phyloP scores from a whole-genome alignment of 805 yeast species.

The Saccharomycopsis malanga region DNA sequence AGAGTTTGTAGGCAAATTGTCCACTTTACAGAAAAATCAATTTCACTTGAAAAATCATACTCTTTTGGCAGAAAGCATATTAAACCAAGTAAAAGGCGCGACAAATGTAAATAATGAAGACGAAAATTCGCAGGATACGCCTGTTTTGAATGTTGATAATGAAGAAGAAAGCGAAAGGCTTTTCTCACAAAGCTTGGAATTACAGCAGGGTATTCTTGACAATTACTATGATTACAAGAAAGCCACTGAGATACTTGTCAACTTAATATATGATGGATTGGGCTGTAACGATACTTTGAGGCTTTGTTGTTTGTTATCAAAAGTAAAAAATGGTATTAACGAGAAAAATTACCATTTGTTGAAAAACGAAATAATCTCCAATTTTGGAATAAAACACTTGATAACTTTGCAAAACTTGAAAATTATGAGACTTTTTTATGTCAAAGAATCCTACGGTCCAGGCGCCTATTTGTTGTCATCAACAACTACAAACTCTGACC shows the following conservation, averaged over 20 bases:
- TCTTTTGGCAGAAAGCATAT: slow-evolving; percentile 56
- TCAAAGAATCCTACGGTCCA: slow-evolving; percentile 24
- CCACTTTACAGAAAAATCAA: slow-evolving; percentile 60
- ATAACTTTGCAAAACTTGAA: slow-evolving; percentile 42
- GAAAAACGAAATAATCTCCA: slow-evolving; percentile 48
- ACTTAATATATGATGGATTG: slow-evolving; percentile 40
- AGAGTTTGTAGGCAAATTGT: slow-evolving; percentile 61
- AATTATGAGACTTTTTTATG: slow-evolving; percentile 41
- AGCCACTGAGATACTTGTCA: slow-evolving; percentile 34
- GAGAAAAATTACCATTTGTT: slow-evolving; percentile 54
- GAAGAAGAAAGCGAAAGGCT: slow-evolving; percentile 21
- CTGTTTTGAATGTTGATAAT: slow-evolving; percentile 22
- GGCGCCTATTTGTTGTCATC: slow-evolving; percentile 3
- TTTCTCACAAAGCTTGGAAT: slow-evolving; percentile 22
- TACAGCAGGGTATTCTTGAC: slow-evolving; percentile 18
- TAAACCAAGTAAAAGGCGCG: slow-evolving; percentile 37
- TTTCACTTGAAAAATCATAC: slow-evolving; percentile 68
- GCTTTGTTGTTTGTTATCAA: slow-evolving; percentile 49
- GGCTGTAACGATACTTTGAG: slow-evolving; percentile 39
- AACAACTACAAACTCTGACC: not conserved
- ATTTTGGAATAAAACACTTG: slow-evolving; percentile 55
- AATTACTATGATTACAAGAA: slow-evolving; percentile 22
- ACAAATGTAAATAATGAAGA: slow-evolving; percentile 28
- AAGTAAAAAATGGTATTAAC: slow-evolving; percentile 61
- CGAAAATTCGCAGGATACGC: slow-evolving; percentile 4